Evolutionary conservation across 78 protist genomes (phyloP), one percentile per base, ranked within the genome.

Genomic region (Speleostelium caveatum): DNA sequence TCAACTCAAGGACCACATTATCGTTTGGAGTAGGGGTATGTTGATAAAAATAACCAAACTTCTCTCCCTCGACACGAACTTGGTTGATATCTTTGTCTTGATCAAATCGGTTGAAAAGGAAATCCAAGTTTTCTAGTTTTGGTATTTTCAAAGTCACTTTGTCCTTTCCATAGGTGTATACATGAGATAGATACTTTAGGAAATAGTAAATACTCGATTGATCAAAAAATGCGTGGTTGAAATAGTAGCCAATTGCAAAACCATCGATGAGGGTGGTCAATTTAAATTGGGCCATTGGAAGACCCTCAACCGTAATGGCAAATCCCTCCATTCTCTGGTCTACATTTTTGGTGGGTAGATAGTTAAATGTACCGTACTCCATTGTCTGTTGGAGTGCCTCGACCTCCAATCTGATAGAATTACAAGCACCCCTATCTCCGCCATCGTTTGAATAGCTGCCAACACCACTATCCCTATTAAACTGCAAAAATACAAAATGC

Each of bases 211-310:
- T 71, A 30, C 45, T 30, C 4, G 62, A 4, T 53, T 71, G 77
- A 51, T 71, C 77, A 28, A 71, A 71, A 12, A 51, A 51, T 51
- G 77, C 26, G 51, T 71, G 77, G 21, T 71, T 45, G 4, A 71
- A 32, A 71, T 35, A 38, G 14, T 51, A 71, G 17, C 77, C 77
- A 39, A 71, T 45, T 4, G 32, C 30, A 51, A 71, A 71, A 32
- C 77, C 77, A 51, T 71, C 77, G 5, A 30, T 71, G 8, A 51
- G 30, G 0, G 30, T 42, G 0, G 77, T 32, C 17, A 71, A 21
- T 33, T 71, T 71, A 28, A 71, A 71, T 71, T 19, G 5, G 8
- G 38, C 61, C 55, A 71, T 71, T 51, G 77, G 38, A 32, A 71
- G 33, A 19, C 77, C 77, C 16, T 71, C 63, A 38, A 71, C 24